These are phyloP conservation scores for Tulasnella calospora DNA, from an alignment of 768 basidiomycete genomes.

Conservation along the genomic window DNA sequence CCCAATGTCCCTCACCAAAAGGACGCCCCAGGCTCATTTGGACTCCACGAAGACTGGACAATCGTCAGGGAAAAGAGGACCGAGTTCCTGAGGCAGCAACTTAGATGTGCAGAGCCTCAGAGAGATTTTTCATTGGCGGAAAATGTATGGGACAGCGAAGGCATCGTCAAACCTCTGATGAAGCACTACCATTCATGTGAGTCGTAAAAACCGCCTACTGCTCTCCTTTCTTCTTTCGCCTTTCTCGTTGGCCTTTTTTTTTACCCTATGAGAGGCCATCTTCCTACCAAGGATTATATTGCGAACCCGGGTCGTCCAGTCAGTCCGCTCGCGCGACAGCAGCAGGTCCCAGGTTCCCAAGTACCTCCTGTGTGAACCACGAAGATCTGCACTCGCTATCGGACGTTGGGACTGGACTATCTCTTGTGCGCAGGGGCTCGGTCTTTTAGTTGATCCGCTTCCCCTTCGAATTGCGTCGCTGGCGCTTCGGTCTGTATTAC, in stretches of 20 bases:
- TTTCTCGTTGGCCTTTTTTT: neutral
- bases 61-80: neutral
- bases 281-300: neutral
- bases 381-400: neutral
- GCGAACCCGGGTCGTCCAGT: neutral
- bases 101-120: neutral
- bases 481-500: neutral
- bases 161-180: conserved; percentile 7
- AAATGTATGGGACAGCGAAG: conserved; percentile 6
- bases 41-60: conserved; percentile 7
- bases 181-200: conserved; percentile 12
- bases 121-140: neutral
- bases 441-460: neutral
- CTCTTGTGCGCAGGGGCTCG: neutral
- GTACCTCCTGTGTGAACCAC: neutral
- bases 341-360: neutral
- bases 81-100: neutral
- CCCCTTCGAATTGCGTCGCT: neutral
- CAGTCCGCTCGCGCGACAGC: neutral
- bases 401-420: too few relatives aligned
- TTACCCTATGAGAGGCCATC: neutral
- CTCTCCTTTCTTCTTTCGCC: neutral
- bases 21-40: conserved; percentile 12
- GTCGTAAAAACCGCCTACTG: neutral
- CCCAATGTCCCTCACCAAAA: neutral